Base-by-base conservation (phyloP, 371 early-diverging fungal species). In the Rhizopus sp. region DNA sequence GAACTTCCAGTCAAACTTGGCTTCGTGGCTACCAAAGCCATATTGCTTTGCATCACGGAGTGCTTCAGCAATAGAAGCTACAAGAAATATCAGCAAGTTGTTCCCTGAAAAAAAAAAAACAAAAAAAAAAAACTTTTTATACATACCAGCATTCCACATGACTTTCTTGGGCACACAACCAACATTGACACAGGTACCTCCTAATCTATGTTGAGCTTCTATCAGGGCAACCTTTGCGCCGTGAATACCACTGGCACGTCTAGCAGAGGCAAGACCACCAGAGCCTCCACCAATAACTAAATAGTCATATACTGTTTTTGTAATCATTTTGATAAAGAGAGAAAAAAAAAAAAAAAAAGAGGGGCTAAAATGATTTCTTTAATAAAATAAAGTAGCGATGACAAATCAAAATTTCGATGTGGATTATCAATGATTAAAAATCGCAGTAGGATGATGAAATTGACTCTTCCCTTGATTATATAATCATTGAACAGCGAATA, bases 131-230 rank as follows among this genome's bases (percentile, higher is more conserved):
- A 39, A 15, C 34, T 10, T 31, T 7, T 17, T 17, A 7, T 31
- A 55, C 60, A 58, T 79, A 81, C 89, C 87, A 42, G 95, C 84
- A 75, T 93, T 95, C 90, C 93, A 98, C 91, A 95, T 95, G 59
- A 98, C 89, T 78, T 99, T 99, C 78, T 99, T 99, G 39, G 99
- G 99, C 17, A 99, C 98, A 68, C 99, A 99, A 29, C 99, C 98
- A 35, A 93, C 93, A 61, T 95, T 97, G 60, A 97, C 97, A 61
- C 96, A 97, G 23, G 98, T 97, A 33, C 96, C 96, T 55, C 96
- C 98, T 60, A 93, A 83, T 16, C 92, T 82, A 16, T 84, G 81
- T 67, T 86, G 83, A 51, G 82, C 85, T 74, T 99, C 99, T 56
- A 98, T 75, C 38, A 99, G 67, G 31, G 89, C 95, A 5, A 97